Base-by-base conservation (phyloP, 257 asterid species). In the Leonotis leonurus region DNA sequence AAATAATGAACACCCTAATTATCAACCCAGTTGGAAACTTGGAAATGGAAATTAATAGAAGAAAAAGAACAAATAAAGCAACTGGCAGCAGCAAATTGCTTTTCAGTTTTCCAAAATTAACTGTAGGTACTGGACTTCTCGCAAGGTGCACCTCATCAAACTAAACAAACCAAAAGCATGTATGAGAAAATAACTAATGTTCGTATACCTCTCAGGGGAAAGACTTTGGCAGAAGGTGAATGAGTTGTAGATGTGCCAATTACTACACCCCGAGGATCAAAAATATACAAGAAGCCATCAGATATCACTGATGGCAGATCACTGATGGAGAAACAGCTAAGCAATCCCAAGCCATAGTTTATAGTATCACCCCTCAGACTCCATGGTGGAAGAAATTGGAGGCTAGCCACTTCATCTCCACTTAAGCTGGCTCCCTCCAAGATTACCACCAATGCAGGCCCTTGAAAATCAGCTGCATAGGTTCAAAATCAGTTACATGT, bases 331-430 rank as follows among this genome's bases (percentile, higher is more conserved):
- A 88, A 91, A 78, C 92, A 84, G 81, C 96, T 91, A 51, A 91
- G 89, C 81, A 91, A 75, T 70, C 96, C 98, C 72, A 91, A 77
- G 55, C 98, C 98, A 70, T 88, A 91, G 80, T 83, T 88, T 69
- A 91, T 67, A 58, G 95, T 88, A 72, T 84, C 86, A 62, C 95
- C 90, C 68, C 92, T 83, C 62, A 91, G 75, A 77, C 77, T 78
- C 98, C 98, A 91, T 48, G 98, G 98, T 44, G 98, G 98, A 79
- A 82, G 92, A 84, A 80, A 86, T 73, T 91, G 98, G 56, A 91
- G 83, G 64, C 92, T 79, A 64, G 90, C 87, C 26, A 91, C 79
- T 81, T 91, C 98, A 69, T 91, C 98, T 72, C 89, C 88, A 74
- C 77, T 84, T 76, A 91, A 83, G 80, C 85, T 78, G 73, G 91